These are phyloP conservation scores for Rhizopogon sp. DNA, from an alignment of 768 basidiomycete genomes.

Conservation along the genomic window DNA sequence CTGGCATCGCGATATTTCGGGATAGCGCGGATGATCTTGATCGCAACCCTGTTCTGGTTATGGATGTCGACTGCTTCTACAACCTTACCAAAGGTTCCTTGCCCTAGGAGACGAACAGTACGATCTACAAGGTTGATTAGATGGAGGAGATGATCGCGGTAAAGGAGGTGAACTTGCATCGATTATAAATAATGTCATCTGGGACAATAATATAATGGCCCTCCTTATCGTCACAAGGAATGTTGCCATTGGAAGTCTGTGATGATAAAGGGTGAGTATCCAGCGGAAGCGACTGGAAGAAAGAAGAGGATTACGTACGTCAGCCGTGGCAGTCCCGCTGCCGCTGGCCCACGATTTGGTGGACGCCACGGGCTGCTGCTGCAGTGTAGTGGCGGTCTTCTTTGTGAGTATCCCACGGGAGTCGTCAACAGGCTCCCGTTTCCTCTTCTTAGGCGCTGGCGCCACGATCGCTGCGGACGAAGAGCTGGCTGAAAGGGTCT, in stretches of 20 bases:
- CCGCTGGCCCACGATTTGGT: conserved; percentile 67
- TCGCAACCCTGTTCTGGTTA: conserved; percentile 77
- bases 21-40: conserved; percentile 98
- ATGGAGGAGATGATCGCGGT: background rate
- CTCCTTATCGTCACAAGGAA: conserved; percentile 93
- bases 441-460: conserved; percentile 80
- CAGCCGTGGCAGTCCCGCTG: conserved; percentile 59
- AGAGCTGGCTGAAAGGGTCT: conserved; percentile 61
- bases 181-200: conserved; percentile 81
- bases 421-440: conserved; percentile 72
- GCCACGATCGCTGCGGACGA: conserved; percentile 61
- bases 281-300: conserved; percentile 11
- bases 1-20: conserved; percentile 99
- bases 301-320: conserved; percentile 43
- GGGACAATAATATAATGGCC: conserved; percentile 96
- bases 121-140: conserved; percentile 57
- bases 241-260: conserved; percentile 60
- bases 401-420: conserved; percentile 62
- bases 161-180: conserved; percentile 52
- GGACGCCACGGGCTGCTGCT: conserved; percentile 42
- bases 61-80: conserved; percentile 86
- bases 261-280: conserved; percentile 22
- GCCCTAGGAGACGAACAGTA: conserved; percentile 85
- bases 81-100: conserved; percentile 99
- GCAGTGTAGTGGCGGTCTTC: conserved; percentile 50